These are phyloP conservation scores for Sugiyamaella americana DNA, from an alignment of 805 yeast species.

Conservation along the genomic window DNA sequence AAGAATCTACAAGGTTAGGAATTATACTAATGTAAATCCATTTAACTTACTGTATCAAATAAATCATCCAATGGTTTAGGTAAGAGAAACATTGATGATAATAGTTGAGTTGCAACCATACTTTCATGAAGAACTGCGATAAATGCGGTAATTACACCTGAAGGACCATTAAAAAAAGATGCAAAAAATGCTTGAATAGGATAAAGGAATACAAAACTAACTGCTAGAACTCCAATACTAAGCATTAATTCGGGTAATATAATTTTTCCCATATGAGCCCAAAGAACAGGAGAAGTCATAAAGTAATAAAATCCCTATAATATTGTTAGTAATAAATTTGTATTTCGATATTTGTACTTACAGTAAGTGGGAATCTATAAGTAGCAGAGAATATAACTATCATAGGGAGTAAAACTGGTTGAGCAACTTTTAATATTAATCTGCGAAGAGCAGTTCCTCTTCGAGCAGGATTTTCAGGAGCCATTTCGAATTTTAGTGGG, in stretches of 20 bases:
- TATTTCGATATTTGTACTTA: slow-evolving; percentile 5
- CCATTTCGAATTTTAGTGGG: too few relatives aligned
- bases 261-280: slow-evolving; percentile 43
- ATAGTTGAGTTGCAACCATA: slow-evolving; percentile 37
- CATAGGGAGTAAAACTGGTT: slow-evolving; percentile 25
- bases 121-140: slow-evolving; percentile 40
- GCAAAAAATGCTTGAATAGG: slow-evolving; percentile 42
- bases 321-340: neutral
- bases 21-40: too few relatives aligned
- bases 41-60: slow-evolving; percentile 40
- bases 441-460: neutral
- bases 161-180: slow-evolving; percentile 44
- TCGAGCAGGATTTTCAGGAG: neutral
- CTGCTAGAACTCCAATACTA: slow-evolving; percentile 33
- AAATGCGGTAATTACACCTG: slow-evolving; percentile 44
- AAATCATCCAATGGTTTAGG: slow-evolving; percentile 43
- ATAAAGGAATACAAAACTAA: slow-evolving; percentile 37
- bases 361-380: slow-evolving; percentile 29
- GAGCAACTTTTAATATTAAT: neutral
- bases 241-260: slow-evolving; percentile 42
- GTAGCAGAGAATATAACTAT: slow-evolving; percentile 24
- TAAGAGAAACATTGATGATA: slow-evolving; percentile 40
- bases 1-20: slow-evolving; percentile 25
- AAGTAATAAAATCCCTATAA: slow-evolving; percentile 40
- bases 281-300: slow-evolving; percentile 36